Evolutionary conservation across 805 yeast species (phyloP), one percentile per base, ranked within the genome.

Genomic region (Clavispora carvajalis): DNA sequence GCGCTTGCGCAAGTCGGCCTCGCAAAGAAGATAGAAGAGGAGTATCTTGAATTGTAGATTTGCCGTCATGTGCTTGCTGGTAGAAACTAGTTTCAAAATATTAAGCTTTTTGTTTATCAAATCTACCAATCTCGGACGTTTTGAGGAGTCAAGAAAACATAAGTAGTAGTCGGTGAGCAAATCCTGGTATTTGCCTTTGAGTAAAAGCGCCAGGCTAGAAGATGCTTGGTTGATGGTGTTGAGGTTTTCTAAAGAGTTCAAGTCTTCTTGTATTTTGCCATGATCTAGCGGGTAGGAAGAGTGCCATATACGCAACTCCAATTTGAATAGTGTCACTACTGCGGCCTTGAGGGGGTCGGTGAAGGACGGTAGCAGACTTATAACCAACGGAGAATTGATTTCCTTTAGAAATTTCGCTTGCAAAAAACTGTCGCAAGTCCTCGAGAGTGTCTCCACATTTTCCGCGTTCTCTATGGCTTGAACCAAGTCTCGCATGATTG

Each of bases 101-200:
- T 45, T 46, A 22, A 65, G 46, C 42, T 68, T 63, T 43, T 60
- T 62, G 38, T 62, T 59, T n/a, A 63, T 52, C 42, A 63, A 51
- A 13, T 62, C 67, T 19, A 58, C 51, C 16, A 57, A 38, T 23
- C 53, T 44, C 16, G 46, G 36, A 8, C 44, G 44, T 22, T 38
- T 50, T 10, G 50, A 43, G 7, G 31, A 31, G 5, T 41, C 41
- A 8, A 46, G 23, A 3, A 44, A 23, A 9, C 66, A 44, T 35
- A 50, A 54, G 42, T 58, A 62, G 41, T 54, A 61, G 45, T 68
- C 73, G 7, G 63, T 55, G 24, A 45, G 38, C 22, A 67, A 45
- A 45, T 69, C 74, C 22, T 54, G 49, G 38, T 57, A 59, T 46
- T 58, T 63, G 37, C 62, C 43, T 41, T 53, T 54, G 11, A 56